These are phyloP conservation scores for Heritiera littoralis DNA, from an alignment of 345 rosid species.

Conservation along the genomic window DNA sequence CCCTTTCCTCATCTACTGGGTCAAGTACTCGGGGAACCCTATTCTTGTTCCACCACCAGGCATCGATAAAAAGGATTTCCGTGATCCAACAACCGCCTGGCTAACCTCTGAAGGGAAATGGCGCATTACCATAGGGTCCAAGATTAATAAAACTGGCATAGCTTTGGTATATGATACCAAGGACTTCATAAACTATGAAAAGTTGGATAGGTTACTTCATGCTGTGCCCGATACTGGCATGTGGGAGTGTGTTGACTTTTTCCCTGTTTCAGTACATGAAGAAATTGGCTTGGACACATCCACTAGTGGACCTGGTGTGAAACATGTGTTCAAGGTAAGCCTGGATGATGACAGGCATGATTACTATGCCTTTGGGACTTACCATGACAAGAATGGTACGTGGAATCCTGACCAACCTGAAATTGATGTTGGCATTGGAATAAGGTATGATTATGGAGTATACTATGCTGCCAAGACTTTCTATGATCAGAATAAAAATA, in stretches of 20 bases:
- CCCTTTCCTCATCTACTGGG: slow-evolving; percentile 74
- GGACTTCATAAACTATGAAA: slow-evolving; percentile 58
- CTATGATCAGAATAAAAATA: slow-evolving; percentile 48
- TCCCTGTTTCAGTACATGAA: slow-evolving; percentile 41
- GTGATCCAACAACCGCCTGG: slow-evolving; percentile 99
- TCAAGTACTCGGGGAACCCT: slow-evolving; percentile 71
- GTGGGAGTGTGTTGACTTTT: slow-evolving; percentile 91
- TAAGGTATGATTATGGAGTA: slow-evolving; percentile 67
- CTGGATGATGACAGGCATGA: slow-evolving; percentile 64
- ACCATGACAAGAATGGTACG: slow-evolving; percentile 37
- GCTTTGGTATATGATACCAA: slow-evolving; percentile 74
- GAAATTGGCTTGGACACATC: slow-evolving; percentile 59
- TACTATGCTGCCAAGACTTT: slow-evolving; percentile 75
- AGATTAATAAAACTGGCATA: slow-evolving; percentile 63
- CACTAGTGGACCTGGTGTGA: slow-evolving; percentile 45
- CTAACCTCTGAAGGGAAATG: slow-evolving; percentile 73
- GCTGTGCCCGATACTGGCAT: slow-evolving; percentile 76
- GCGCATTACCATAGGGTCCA: slow-evolving; percentile 78
- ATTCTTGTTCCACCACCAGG: slow-evolving; percentile 77
- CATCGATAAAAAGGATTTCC: slow-evolving; percentile 63
- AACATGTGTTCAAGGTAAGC: slow-evolving; percentile 65
- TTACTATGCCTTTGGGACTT: slow-evolving; percentile 65
- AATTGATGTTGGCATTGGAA: slow-evolving; percentile 67
- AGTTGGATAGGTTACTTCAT: slow-evolving; percentile 43
- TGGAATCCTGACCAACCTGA: slow-evolving; percentile 61